Base-by-base conservation (phyloP, 1,284 basidiomycete genomes). In the Cutaneotrichosporon arboriforme region DNA sequence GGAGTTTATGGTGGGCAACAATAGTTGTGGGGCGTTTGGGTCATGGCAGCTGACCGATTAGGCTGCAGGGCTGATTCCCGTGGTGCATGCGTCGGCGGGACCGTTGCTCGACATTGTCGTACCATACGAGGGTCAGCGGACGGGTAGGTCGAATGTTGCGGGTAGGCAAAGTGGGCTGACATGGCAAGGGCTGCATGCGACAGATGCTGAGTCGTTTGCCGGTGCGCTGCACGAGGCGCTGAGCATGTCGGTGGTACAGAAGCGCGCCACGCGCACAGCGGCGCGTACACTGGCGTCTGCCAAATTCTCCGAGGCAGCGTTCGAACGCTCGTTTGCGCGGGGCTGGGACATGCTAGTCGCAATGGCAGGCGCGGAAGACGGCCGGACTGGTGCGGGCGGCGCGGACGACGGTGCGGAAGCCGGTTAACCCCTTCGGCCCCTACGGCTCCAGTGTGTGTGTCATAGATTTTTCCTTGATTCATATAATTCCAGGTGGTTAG, bases 21-120 rank as follows among this genome's bases (percentile, higher is more conserved):
- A 4, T n/a, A n/a, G n/a, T n/a, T n/a, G n/a, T n/a, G n/a, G n/a
- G n/a, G n/a, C n/a, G n/a, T n/a, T n/a, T n/a, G n/a, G n/a, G n/a
- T n/a, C n/a, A n/a, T n/a, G n/a, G n/a, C n/a, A n/a, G n/a, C 47
- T 59, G n/a, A 41, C 46, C 8, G n/a, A n/a, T 20, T 35, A 94
- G 91, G 90, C 92, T 3, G 90, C 94, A 0, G 94, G 94, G 0
- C 81, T 94, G 2, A 88, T 98, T 17, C 90, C 94, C 0, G 81
- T 98, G 3, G 85, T 87, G 0, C 93, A 99, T 69, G 88, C 88
- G 1, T 96, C 91, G 0, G 94, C 89, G 0, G 94, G 96, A 0
- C 96, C 94, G 0, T 71, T 93, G 31, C 80, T 85, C 49, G 94
- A 98, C 70, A 97, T 98, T 54, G 84, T 96, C 33, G 83, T 91